Evolutionary conservation across 129 eudicot species (phyloP).

Genomic region (Erigeron canadensis): DNA sequence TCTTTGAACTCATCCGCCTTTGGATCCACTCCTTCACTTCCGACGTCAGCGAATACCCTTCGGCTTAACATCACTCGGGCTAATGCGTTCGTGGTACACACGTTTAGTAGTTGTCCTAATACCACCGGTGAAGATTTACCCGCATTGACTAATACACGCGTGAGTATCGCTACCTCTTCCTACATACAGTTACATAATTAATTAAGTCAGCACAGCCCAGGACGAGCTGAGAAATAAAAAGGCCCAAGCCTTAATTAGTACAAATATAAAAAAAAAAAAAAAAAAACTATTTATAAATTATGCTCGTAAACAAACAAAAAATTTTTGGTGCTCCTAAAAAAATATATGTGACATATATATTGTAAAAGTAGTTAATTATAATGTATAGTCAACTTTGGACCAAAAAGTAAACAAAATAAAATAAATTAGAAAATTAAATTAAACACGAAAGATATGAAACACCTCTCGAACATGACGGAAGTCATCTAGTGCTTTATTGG

Average conservation of each 20-base stretch:
- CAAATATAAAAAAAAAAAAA: too few relatives aligned
- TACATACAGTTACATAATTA: not conserved
- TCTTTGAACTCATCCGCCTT: constrained; percentile 76
- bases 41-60: constrained; percentile 65
- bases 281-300: too few relatives aligned
- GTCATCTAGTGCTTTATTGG: constrained; percentile 71
- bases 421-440: not conserved
- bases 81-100: constrained; percentile 83
- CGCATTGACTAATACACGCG: constrained; percentile 45
- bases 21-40: constrained; percentile 29
- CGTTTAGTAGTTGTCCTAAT: constrained; percentile 62
- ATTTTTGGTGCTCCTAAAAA: too few relatives aligned
- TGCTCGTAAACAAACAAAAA: too few relatives aligned
- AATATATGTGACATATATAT: not conserved
- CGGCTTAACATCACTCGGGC: constrained; percentile 69
- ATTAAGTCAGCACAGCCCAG: too few relatives aligned
- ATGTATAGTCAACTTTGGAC: too few relatives aligned
- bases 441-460: constrained; percentile 19
- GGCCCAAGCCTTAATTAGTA: too few relatives aligned
- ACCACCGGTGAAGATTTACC: constrained; percentile 30
- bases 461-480: constrained; percentile 72
- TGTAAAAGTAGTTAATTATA: not conserved
- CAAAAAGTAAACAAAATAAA: not conserved
- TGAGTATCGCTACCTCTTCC: constrained; percentile 73
- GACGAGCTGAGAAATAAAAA: too few relatives aligned